A percentile compares a stretch with the other conserved stretches of the same genome.
phyloP scores from a whole-genome alignment of 495 filamentous ascomycete species.

The Daldinia loculata region DNA sequence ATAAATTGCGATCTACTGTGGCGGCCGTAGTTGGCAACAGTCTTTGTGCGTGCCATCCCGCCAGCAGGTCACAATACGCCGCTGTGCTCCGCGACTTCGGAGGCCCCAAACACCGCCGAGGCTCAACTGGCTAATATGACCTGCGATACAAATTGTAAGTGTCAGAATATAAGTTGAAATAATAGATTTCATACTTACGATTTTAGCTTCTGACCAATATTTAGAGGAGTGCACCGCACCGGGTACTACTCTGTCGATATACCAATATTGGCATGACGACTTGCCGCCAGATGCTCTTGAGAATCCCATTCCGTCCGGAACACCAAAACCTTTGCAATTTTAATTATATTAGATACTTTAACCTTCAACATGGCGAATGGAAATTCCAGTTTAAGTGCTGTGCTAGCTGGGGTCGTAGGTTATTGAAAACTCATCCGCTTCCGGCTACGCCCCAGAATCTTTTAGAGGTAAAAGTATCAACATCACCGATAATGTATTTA shows the following conservation, averaged over 20 bases:
- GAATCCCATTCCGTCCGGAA: background rate
- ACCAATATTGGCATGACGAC: conserved; percentile 3
- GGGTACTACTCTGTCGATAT: background rate
- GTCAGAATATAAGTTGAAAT: too few species aligned
- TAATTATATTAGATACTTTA: background rate
- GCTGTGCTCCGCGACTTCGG: background rate
- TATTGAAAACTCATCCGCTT: too few species aligned
- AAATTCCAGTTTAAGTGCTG: background rate
- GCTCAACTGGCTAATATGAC: background rate
- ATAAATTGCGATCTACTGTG: background rate
- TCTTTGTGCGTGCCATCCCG: background rate
- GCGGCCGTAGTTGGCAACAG: background rate
- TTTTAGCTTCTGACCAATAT: conserved; percentile 1
- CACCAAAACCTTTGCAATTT: background rate
- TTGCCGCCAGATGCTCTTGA: conserved; percentile 1
- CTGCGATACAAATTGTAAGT: background rate
- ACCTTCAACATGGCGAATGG: background rate
- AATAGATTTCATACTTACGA: background rate
- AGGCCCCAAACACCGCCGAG: background rate
- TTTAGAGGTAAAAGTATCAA: too few species aligned
- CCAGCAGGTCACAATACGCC: conserved; percentile 7
- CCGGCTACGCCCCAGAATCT: too few species aligned
- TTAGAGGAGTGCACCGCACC: background rate
- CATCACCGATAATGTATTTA: too few species aligned
- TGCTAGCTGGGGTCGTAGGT: too few species aligned